Conservation (phyloP, 306 rosid genomes). For the Parietaria judaica region DNA sequence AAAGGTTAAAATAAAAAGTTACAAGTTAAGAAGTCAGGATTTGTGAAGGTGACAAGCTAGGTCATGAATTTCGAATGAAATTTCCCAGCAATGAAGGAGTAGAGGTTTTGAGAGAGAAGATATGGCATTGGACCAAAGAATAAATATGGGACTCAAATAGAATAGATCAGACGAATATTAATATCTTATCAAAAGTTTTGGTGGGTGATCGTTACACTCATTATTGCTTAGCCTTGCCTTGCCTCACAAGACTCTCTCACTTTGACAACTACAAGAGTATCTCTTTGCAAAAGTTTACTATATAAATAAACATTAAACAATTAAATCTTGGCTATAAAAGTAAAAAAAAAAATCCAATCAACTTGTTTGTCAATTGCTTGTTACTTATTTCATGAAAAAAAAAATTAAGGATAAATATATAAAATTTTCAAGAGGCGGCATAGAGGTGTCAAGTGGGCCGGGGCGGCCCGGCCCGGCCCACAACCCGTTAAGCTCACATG, state of each 20-base stretch:
- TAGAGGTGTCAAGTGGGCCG: no score
- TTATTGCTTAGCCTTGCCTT: neutral
- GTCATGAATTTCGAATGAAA: neutral
- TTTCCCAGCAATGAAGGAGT: neutral
- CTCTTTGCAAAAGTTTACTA: neutral
- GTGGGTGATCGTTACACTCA: slow-evolving; percentile 39
- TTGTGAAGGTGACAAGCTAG: neutral
- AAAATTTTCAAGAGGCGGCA: no score
- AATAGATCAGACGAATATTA: slow-evolving; percentile 16
- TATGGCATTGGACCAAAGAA: slow-evolving; percentile 26
- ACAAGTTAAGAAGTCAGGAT: neutral
- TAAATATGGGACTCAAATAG: slow-evolving; percentile 24
- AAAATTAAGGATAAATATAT: no score
- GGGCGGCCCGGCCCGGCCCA: no score
- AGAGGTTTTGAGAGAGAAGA: neutral
- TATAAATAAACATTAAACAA: neutral
- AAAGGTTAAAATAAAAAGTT: neutral
- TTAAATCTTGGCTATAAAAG: slow-evolving; percentile 2
- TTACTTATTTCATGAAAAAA: neutral
- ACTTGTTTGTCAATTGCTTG: neutral
- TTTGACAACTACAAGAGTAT: slow-evolving; percentile 3
- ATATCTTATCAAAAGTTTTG: slow-evolving; percentile 29
- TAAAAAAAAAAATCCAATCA: neutral
- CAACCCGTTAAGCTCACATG: no score
- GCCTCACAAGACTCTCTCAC: slow-evolving; percentile 3